These are phyloP conservation scores for Melocanna baccifera DNA, from an alignment of 176 grass and related monocot genomes.

Conservation along the genomic window DNA sequence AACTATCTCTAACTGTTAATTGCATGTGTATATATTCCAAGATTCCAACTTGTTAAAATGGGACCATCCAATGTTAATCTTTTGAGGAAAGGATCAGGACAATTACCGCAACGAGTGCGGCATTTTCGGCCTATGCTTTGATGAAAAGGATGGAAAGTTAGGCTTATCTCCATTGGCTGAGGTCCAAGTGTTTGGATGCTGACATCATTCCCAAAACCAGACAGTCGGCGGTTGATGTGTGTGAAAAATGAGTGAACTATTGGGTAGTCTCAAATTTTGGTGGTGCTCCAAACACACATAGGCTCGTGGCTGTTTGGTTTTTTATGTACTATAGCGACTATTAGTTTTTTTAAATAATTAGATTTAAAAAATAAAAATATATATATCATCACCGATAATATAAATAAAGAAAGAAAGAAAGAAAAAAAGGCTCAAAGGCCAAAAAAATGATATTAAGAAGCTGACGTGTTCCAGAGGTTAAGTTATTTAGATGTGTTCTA, in stretches of 20 bases:
- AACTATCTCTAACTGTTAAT: background rate
- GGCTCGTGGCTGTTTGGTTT: no score
- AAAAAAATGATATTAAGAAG: no score
- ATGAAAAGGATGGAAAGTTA: constrained; percentile 38
- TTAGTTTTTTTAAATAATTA: no score
- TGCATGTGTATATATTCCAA: background rate
- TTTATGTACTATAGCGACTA: no score
- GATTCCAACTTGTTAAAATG: constrained; percentile 39
- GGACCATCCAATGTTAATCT: constrained; percentile 41
- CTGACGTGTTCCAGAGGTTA: no score
- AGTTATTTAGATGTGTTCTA: no score
- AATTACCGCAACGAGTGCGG: constrained; percentile 36
- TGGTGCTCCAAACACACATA: no score
- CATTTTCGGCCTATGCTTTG: constrained; percentile 23
- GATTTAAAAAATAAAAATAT: no score
- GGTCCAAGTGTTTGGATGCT: constrained; percentile 47
- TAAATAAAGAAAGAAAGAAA: no score
- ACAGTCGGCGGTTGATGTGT: constrained; percentile 22
- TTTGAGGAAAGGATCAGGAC: constrained; percentile 34
- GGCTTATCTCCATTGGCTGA: constrained; percentile 40
- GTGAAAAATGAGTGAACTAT: constrained; percentile 42
- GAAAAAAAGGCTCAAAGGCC: no score
- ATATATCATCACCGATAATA: no score
- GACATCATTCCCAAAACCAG: constrained; percentile 27
- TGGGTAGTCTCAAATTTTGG: constrained; percentile 15